Evolutionary conservation across 495 filamentous ascomycete genomes (phyloP).

Genomic region (Penicillium cosmopolitanum): DNA sequence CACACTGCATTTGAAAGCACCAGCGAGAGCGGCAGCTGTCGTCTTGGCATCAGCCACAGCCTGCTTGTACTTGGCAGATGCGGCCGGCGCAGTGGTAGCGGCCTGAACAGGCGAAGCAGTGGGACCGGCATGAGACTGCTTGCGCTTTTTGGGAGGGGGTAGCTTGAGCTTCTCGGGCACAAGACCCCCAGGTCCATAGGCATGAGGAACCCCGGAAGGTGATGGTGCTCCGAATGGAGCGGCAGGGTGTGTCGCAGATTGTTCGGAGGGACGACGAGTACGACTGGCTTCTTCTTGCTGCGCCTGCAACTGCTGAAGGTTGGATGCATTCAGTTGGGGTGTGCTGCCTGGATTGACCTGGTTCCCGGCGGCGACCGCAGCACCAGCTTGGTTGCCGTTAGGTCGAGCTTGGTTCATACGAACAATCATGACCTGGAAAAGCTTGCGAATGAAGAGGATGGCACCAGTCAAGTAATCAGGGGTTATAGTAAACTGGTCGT

Average conservation of each 20-base stretch:
- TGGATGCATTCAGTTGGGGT: constrained; percentile 63
- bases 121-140: constrained; percentile 47
- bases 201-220: constrained; percentile 68
- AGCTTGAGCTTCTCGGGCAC: constrained; percentile 61
- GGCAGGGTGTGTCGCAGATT: constrained; percentile 59
- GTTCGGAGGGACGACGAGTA: constrained; percentile 56
- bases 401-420: constrained; percentile 44
- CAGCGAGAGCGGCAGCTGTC: constrained; percentile 30
- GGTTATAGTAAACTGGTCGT: constrained; percentile 61
- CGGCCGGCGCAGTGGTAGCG: constrained; percentile 26
- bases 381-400: constrained; percentile 28
- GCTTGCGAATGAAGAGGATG: constrained; percentile 48
- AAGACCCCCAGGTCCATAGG: constrained; percentile 50
- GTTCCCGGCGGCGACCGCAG: constrained; percentile 21
- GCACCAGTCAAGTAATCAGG: constrained; percentile 57
- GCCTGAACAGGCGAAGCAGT: constrained; percentile 36
- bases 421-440: constrained; percentile 47
- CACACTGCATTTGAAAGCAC: constrained; percentile 48
- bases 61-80: constrained; percentile 41
- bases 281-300: constrained; percentile 50
- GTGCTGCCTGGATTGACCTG: constrained; percentile 39
- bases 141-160: constrained; percentile 64
- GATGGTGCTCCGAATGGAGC: constrained; percentile 72
- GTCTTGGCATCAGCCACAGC: constrained; percentile 39
- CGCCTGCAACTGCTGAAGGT: constrained; percentile 62